Conservation (phyloP, 371 early-diverging fungal species). For the Coemansia linderi region DNA sequence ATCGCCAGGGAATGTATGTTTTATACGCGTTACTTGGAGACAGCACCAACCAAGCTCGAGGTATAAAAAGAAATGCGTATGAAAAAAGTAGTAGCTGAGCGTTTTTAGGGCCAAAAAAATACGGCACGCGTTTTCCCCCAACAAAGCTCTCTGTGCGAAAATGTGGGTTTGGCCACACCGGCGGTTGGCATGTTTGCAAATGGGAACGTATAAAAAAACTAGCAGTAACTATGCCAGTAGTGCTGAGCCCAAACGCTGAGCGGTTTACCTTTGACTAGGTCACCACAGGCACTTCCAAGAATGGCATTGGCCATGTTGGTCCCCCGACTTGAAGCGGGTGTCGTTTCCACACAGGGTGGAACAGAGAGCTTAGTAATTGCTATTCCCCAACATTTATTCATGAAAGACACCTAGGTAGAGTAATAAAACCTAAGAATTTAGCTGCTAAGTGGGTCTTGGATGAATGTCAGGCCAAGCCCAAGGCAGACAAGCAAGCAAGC, state of each 20-base stretch:
- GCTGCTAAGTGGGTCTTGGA: no score
- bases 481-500: no score
- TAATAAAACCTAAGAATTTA: no score
- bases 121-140: background rate
- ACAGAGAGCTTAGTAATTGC: no score
- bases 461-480: no score
- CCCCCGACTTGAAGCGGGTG: no score
- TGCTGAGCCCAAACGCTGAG: background rate
- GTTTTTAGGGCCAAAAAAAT: background rate
- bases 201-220: background rate
- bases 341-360: no score
- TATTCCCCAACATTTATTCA: no score
- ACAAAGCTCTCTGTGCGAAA: background rate
- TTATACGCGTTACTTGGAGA: background rate
- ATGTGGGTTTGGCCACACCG: background rate
- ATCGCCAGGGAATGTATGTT: background rate
- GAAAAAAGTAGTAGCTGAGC: background rate
- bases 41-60: background rate
- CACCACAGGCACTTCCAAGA: background rate
- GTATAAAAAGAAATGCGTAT: background rate
- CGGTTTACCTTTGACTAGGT: background rate
- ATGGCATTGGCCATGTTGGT: no score
- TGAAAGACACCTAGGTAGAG: no score
- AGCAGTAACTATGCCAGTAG: background rate
- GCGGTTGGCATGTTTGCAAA: no score